Conservation (phyloP, 371 early-diverging fungal genomes). For the Capillidium heterosporum region DNA sequence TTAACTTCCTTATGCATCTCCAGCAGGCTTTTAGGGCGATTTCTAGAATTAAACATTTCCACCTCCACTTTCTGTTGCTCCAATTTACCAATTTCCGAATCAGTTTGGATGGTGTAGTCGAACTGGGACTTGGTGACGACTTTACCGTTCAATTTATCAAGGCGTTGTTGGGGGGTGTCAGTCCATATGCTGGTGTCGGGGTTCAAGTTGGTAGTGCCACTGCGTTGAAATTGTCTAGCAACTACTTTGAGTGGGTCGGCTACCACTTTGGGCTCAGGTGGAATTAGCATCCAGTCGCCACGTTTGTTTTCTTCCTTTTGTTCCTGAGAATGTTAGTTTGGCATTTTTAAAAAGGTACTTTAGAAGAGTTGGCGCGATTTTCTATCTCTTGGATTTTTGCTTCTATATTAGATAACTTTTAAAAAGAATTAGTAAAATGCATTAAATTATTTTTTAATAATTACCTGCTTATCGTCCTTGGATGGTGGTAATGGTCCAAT, state of each 20-base stretch:
- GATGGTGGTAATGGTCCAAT: conserved; percentile 31
- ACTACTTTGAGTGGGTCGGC: conserved; percentile 15
- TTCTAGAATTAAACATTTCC: conserved; percentile 9
- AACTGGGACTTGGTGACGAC: conserved; percentile 4
- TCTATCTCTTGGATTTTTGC: conserved; percentile 10
- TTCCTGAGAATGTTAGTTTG: conserved; percentile 5
- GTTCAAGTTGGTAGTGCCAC: background rate
- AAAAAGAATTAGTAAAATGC: conserved; percentile 10
- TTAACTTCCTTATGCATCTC: conserved; percentile 23
- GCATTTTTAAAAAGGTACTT: conserved; percentile 14
- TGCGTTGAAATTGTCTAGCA: conserved; percentile 14
- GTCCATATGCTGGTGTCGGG: conserved; percentile 33
- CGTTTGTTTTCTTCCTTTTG: conserved; percentile 17
- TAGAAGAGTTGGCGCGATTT: conserved; percentile 14
- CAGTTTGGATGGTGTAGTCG: too few relatives aligned
- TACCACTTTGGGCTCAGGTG: conserved; percentile 31
- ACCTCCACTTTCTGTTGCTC: conserved; percentile 8
- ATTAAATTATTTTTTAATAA: conserved; percentile 13
- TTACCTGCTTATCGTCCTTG: conserved; percentile 17
- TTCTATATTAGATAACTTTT: conserved; percentile 11
- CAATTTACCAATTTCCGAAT: too few relatives aligned
- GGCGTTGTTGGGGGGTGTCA: conserved; percentile 35
- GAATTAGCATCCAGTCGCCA: conserved; percentile 49
- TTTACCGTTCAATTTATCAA: conserved; percentile 12
- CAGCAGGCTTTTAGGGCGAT: conserved; percentile 22